These are phyloP conservation scores for Thelonectria rubi DNA, from an alignment of 2,329 filamentous ascomycete genomes.

Conservation along the genomic window DNA sequence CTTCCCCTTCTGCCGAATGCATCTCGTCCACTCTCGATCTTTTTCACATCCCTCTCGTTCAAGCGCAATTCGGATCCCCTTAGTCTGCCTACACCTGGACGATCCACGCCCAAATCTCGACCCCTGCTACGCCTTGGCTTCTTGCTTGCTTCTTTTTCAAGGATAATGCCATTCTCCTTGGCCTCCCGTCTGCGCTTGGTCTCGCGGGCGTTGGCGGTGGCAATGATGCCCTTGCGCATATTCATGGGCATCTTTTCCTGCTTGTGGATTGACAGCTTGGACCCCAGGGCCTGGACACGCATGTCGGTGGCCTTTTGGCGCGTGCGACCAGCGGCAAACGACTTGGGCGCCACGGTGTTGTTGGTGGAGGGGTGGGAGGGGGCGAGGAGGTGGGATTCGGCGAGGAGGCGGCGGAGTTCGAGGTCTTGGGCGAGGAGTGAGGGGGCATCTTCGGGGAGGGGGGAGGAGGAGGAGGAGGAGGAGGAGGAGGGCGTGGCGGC, in stretches of 20 bases:
- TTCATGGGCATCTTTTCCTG: slow-evolving; percentile 91
- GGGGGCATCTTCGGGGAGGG: slow-evolving; percentile 65
- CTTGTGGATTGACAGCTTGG: slow-evolving; percentile 76
- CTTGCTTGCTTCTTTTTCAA: slow-evolving; percentile 68
- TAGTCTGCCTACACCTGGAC: slow-evolving; percentile 82
- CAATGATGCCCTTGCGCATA: slow-evolving; percentile 83
- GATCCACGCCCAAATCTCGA: slow-evolving; percentile 71
- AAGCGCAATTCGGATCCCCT: slow-evolving; percentile 80
- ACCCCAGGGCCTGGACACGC: slow-evolving; percentile 81
- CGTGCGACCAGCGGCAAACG: slow-evolving; percentile 70
- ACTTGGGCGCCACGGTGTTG: slow-evolving; percentile 50
- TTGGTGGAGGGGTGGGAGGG: slow-evolving; percentile 56
- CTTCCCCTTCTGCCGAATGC: slow-evolving; percentile 52
- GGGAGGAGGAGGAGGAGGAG: slow-evolving; percentile 39
- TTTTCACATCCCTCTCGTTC: slow-evolving; percentile 78
- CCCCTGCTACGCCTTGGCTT: slow-evolving; percentile 53
- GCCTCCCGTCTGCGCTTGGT: slow-evolving; percentile 79
- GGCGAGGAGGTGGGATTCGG: slow-evolving; percentile 86
- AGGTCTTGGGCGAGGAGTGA: slow-evolving; percentile 90
- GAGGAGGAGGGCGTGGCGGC: slow-evolving; percentile 36
- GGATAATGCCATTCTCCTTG: slow-evolving; percentile 86
- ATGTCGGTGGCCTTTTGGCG: slow-evolving; percentile 85
- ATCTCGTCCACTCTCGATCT: slow-evolving; percentile 68
- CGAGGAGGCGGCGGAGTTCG: slow-evolving; percentile 86
- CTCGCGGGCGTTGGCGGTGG: slow-evolving; percentile 73